Conservation (phyloP, 176 grass and related monocot species). For the Chloris gayana region DNA sequence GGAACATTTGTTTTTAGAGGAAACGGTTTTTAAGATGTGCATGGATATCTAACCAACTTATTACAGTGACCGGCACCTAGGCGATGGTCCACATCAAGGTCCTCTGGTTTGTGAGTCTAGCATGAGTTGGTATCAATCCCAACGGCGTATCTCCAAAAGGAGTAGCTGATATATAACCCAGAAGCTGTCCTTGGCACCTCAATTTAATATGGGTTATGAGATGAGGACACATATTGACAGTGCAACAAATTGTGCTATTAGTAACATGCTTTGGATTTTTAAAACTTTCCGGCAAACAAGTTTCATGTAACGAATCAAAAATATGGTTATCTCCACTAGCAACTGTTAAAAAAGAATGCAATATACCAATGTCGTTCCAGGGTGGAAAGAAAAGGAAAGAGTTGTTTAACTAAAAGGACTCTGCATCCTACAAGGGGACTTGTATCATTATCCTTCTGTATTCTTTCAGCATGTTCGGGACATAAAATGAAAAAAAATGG, state of each 20-base stretch:
- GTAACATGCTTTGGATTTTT: slow-evolving; percentile 5
- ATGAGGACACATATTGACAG: background rate
- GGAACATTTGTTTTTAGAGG: no score
- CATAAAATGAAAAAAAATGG: background rate
- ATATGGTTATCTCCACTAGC: background rate
- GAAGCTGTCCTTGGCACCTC: background rate
- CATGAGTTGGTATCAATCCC: slow-evolving; percentile 26
- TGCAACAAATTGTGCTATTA: slow-evolving; percentile 16
- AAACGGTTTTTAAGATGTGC: background rate
- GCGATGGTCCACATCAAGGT: slow-evolving; percentile 13
- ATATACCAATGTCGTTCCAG: background rate
- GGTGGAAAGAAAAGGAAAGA: background rate
- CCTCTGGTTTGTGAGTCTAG: slow-evolving; percentile 14
- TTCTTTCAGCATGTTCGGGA: background rate
- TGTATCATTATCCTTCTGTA: background rate
- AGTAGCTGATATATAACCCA: slow-evolving; percentile 2
- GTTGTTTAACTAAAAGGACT: background rate
- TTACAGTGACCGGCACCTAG: background rate
- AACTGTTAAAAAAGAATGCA: background rate
- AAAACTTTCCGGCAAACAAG: slow-evolving; percentile 18
- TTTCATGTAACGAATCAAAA: slow-evolving; percentile 30
- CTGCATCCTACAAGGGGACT: background rate
- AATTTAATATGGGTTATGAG: slow-evolving; percentile 1
- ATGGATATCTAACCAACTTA: background rate
- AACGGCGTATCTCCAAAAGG: no score